Base-by-base conservation (phyloP, 164 flowering plant species). In the Cinnamomum micranthum region DNA sequence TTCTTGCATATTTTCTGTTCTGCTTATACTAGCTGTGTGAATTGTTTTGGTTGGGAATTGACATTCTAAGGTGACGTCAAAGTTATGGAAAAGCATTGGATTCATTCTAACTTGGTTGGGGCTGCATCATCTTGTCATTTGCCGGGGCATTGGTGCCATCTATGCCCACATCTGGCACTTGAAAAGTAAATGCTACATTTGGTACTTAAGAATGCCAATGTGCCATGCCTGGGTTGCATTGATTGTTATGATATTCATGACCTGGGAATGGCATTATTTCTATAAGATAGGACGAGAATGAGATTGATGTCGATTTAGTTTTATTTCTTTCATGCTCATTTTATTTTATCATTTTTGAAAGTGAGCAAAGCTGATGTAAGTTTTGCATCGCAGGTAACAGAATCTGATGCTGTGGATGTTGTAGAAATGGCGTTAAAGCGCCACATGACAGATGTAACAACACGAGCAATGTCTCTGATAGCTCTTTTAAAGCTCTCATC, bases 401-500 rank as follows among this genome's bases (percentile, higher is more conserved):
- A 91, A 75, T 87, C 92, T 77, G 98, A 95, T 88, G 92, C 91
- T 59, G 92, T 95, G 76, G 97, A 93, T 86, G 86, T 86, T 35
- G 74, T 90, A 59, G 98, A 95, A 79, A 79, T 75, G 82, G 88
- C 93, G 69, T 80, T 93, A 52, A 89, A 84, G 80, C 85, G 80
- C 69, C 91, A 89, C 79, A 73, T 82, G 17, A 85, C 90, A 1
- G 98, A 93, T 86, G 86, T 89, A 74, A 91, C 90, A 6, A 93
- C 97, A 62, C 85, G 86, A 71, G 85, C 97, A 71, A 94, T 96
- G 97, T 88, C 93, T 74, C 82, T 96, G 77, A 75, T 90, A 85
- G 92, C 99, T 79, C 84, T 96, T 68, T 83, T 96, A 77, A 96
- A 96, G 90, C 95, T 96, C 33, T 96, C 99, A 67, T 86, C 92